Evolutionary conservation across 352 stramenopile genomes (phyloP), one percentile per base, ranked within the genome.

Genomic region (Pythium brassicae): DNA sequence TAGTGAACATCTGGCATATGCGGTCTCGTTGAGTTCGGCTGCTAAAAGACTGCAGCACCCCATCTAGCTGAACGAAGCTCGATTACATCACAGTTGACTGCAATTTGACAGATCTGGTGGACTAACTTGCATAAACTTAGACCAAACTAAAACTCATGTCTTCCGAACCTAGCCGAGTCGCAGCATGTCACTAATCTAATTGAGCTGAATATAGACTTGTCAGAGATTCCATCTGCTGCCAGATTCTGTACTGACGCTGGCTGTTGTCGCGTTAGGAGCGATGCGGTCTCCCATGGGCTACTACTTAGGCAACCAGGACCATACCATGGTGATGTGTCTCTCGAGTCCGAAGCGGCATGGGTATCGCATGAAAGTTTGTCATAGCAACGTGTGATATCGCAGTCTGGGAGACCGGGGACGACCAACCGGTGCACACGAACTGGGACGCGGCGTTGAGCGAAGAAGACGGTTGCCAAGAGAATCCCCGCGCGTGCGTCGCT

Each of bases 331-430:
- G 56, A 1, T 67, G 53, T 1, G 26, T 32, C 11, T 69, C 35
- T 12, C 61, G 57, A n/a, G n/a, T n/a, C n/a, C n/a, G n/a, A 9
- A 72, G 53, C 20, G 56, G 53, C 22, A 55, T 45, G 15, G 46
- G 15, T 15, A 26, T 44, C 22, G 63, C 23, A 40, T 66, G 65
- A 25, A 65, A 72, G 34, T n/a, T n/a, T 72, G 59, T 72, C 3
- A 64, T 26, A 0, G 57, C 57, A 42, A 63, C 19, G 29, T 47
- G n/a, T n/a, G n/a, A n/a, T n/a, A n/a, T n/a, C n/a, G n/a, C n/a
- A n/a, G n/a, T n/a, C n/a, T n/a, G n/a, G n/a, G n/a, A n/a, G n/a
- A n/a, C n/a, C n/a, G n/a, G n/a, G n/a, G n/a, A n/a, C n/a, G n/a
- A n/a, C n/a, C n/a, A n/a, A n/a, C n/a, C n/a, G n/a, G n/a, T n/a